Base-by-base conservation (phyloP, 768 basidiomycete genomes). In the Tylopilus cervinicoccineus region DNA sequence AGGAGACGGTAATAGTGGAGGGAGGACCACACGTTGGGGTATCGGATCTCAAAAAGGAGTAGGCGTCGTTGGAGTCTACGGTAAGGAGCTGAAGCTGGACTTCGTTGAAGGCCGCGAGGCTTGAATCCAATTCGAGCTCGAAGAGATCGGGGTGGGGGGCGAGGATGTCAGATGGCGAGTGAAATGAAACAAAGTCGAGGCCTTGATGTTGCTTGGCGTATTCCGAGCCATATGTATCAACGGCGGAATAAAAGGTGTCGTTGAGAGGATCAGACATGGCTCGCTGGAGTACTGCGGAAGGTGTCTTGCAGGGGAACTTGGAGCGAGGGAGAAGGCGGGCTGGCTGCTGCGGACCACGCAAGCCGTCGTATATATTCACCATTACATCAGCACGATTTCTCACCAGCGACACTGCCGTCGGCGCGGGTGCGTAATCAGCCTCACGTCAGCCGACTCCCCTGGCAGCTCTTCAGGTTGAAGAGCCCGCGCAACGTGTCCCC, bases 61-160 rank as follows among this genome's bases (percentile, higher is more conserved):
- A 86, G 48, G 80, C 73, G 69, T 80, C 79, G 70, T 77, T 79
- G 55, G 75, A 76, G 65, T 81, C 80, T 52, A 86, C 79, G 58
- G 79, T 77, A 55, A 82, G 72, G 53, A 82, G 75, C 63, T 83
- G 79, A 47, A 81, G 73, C 60, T 80, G 75, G 64, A 73, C 69
- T 53, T 81, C 76, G 72, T 85, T 80, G 64, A 83, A 78, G 37
- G 77, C 80, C 58, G 80, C 80, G 59, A 88, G 79, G 70, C 73
- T 78, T 28, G 73, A 74, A 69, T 89, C 88, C 60, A 92, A 78
- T 70, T 92, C 89, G 43, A 78, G 78, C 65, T 91, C 89, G 72
- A 92, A 91, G 54, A 81, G 76, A 74, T 90, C 88, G 52, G 86
- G 84, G 62, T 85, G 80, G 37, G 88, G 86, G 45, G 84, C 86